Evolutionary conservation across 495 filamentous ascomycete species (phyloP).

Genomic region (Penicillium cosmopolitanum): DNA sequence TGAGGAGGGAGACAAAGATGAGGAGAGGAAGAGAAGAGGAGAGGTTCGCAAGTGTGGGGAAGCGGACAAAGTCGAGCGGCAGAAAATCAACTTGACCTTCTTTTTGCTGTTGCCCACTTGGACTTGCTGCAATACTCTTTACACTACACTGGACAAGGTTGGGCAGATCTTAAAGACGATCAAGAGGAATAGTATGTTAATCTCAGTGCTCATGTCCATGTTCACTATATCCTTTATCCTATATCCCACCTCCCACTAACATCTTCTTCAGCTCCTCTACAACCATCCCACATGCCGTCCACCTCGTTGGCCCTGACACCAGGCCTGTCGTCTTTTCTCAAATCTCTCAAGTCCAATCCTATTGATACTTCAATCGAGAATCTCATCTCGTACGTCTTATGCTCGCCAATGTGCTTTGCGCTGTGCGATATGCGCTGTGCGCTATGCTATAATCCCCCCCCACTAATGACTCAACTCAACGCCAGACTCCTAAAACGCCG

Average conservation of each 20-base stretch:
- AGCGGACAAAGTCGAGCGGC: slow-evolving; percentile 35
- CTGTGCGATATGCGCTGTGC: not conserved
- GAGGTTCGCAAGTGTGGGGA: slow-evolving; percentile 31
- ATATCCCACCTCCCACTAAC: not conserved
- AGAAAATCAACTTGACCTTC: slow-evolving; percentile 27
- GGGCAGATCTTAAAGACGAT: too few species aligned
- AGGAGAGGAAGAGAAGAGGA: slow-evolving; percentile 15
- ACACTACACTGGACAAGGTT: too few species aligned
- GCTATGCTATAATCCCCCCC: too few species aligned
- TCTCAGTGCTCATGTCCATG: too few species aligned
- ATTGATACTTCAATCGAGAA: slow-evolving; percentile 81
- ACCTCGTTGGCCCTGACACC: slow-evolving; percentile 59
- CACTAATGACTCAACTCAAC: slow-evolving; percentile 11
- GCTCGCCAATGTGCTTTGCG: not conserved
- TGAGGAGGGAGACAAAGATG: slow-evolving; percentile 12
- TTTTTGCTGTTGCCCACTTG: not conserved
- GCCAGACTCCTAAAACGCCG: slow-evolving; percentile 81
- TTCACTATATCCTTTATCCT: too few species aligned
- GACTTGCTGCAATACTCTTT: too few species aligned
- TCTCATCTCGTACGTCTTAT: slow-evolving; percentile 69
- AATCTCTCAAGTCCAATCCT: slow-evolving; percentile 70
- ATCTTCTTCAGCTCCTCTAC: not conserved
- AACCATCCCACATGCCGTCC: slow-evolving; percentile 52
- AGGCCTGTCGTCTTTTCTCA: slow-evolving; percentile 73
- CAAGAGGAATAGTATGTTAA: not conserved